Conservation (phyloP, 768 basidiomycete genomes). For the Chalciporus sphaerocephalus region DNA sequence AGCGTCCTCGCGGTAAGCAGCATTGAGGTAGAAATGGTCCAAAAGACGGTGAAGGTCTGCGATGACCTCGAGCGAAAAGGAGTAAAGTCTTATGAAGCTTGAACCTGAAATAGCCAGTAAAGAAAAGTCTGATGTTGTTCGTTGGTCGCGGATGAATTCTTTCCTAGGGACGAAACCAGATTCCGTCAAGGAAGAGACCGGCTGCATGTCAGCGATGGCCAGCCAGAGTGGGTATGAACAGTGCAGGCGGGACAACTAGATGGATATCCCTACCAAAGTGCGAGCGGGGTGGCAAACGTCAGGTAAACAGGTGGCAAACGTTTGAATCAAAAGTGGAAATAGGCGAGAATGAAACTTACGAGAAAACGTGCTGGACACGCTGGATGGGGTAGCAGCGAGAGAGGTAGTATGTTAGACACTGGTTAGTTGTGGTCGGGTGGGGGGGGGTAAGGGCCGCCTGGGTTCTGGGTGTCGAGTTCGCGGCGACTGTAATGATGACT, state of each 20-base stretch:
- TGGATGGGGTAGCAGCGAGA: constrained; percentile 16
- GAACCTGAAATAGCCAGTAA: constrained; percentile 66
- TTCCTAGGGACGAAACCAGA: constrained; percentile 61
- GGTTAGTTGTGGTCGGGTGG: constrained; percentile 8
- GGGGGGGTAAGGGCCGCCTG: constrained; percentile 1
- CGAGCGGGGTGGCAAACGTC: constrained; percentile 34
- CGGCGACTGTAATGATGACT: neutral
- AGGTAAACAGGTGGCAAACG: constrained; percentile 36
- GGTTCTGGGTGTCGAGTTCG: constrained; percentile 2
- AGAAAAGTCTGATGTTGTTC: constrained; percentile 55
- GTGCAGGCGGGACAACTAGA: constrained; percentile 18
- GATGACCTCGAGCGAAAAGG: constrained; percentile 55
- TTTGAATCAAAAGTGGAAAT: constrained; percentile 27
- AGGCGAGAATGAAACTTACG: constrained; percentile 24
- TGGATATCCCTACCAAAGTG: constrained; percentile 24
- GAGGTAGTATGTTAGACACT: constrained; percentile 8
- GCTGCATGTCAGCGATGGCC: constrained; percentile 30
- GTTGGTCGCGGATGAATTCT: constrained; percentile 65
- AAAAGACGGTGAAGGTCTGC: constrained; percentile 53
- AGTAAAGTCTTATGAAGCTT: constrained; percentile 64
- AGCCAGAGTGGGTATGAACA: constrained; percentile 23
- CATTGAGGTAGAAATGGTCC: constrained; percentile 41
- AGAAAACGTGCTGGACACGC: constrained; percentile 34
- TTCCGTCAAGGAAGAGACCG: constrained; percentile 34
- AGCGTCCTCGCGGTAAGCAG: constrained; percentile 50